Percentiles rank a stretch among this genome's conserved stretches.
These are phyloP conservation scores for Amylostereum areolatum DNA, from an alignment of 1,284 basidiomycete species.

Conservation along the genomic window DNA sequence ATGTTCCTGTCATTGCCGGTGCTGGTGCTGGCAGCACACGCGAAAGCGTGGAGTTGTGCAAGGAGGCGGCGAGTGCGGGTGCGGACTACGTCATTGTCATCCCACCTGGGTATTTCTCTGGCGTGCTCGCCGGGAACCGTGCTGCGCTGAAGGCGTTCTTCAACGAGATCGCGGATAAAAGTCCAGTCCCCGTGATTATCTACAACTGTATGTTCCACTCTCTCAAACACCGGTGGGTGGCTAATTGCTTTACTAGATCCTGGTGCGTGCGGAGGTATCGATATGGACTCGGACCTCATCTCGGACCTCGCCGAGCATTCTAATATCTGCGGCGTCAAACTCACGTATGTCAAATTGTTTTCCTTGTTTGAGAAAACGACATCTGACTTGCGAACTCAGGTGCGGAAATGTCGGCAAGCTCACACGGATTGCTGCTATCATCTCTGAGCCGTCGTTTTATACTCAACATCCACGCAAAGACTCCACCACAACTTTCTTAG, in stretches of 20 bases:
- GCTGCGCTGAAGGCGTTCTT: conserved; percentile 77
- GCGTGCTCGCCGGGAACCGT: conserved; percentile 54
- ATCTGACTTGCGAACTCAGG: conserved; percentile 28
- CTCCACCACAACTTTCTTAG: conserved; percentile 56
- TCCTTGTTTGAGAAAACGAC: neutral
- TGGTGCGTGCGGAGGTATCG: conserved; percentile 77
- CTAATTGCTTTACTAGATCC: conserved; percentile 45
- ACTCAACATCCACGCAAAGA: conserved; percentile 61
- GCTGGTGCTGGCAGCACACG: conserved; percentile 79
- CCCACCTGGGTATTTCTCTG: conserved; percentile 80
- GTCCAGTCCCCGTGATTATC: conserved; percentile 82
- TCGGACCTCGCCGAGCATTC: conserved; percentile 74
- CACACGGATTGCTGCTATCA: conserved; percentile 70
- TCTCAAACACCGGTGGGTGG: neutral
- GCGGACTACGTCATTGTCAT: conserved; percentile 87
- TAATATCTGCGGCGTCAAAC: conserved; percentile 79
- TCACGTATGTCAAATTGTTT: conserved; percentile 55
- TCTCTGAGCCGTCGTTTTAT: conserved; percentile 55
- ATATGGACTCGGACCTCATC: conserved; percentile 83
- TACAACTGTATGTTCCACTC: conserved; percentile 74
- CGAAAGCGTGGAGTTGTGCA: conserved; percentile 69
- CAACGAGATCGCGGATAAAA: conserved; percentile 68
- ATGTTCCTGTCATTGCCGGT: conserved; percentile 74
- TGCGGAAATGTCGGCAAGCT: conserved; percentile 90
- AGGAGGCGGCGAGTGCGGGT: conserved; percentile 73